Evolutionary conservation across 2,329 filamentous ascomycete genomes (phyloP).

Genomic region (Paecilomyces dactylethromorphus): DNA sequence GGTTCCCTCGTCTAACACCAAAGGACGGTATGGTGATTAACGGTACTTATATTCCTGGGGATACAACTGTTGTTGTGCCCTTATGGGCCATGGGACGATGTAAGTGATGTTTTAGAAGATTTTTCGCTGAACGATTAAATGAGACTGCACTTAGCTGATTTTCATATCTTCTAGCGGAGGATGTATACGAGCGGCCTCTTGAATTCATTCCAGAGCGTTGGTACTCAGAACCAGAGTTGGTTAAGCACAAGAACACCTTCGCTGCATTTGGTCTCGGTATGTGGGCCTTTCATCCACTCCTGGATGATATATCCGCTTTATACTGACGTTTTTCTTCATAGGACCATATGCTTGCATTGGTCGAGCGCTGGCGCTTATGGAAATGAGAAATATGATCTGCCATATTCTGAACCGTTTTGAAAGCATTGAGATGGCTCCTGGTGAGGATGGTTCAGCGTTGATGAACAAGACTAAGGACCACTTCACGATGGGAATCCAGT

Average conservation of each 20-base stretch:
- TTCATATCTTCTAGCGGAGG: not conserved
- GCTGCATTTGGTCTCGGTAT: conserved; percentile 14
- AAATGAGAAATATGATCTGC: not conserved
- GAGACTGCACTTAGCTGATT: not conserved
- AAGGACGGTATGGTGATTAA: conserved; percentile 30
- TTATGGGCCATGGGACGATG: not conserved
- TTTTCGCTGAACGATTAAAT: too few species aligned
- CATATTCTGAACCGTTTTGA: conserved; percentile 4
- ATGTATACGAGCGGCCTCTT: conserved; percentile 30
- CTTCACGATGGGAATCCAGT: conserved; percentile 2
- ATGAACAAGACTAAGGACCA: conserved; percentile 5
- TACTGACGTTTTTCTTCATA: not conserved
- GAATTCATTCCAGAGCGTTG: conserved; percentile 34
- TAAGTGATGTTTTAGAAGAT: not conserved
- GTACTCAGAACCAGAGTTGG: conserved; percentile 11
- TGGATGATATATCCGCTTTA: not conserved
- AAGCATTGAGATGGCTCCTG: conserved; percentile 2
- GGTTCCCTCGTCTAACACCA: conserved; percentile 30
- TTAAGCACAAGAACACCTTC: conserved; percentile 10
- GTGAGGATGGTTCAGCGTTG: conserved; percentile 5
- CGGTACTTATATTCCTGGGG: conserved; percentile 28
- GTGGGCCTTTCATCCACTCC: not conserved
- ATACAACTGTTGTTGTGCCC: conserved; percentile 20
- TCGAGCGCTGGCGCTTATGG: not conserved
- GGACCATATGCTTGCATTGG: conserved; percentile 4